Evolutionary conservation across 139 green algal genomes (phyloP).

Genomic region (Ulvella scutata): DNA sequence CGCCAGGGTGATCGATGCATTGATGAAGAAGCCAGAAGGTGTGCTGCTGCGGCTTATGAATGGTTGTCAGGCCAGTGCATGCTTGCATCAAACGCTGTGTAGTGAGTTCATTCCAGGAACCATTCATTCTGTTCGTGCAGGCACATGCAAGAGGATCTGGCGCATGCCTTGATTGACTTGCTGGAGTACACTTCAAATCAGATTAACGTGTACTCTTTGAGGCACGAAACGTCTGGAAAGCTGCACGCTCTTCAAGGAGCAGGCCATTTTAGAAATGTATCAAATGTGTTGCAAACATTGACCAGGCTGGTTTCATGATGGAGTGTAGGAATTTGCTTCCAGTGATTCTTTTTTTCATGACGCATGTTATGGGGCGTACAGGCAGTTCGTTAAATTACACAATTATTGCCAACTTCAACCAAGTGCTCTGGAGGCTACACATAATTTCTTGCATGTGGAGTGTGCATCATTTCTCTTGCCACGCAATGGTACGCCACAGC

Average conservation of each 20-base stretch:
- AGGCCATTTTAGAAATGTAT: neutral
- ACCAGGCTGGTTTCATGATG: neutral
- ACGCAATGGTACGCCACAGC: too few relatives aligned
- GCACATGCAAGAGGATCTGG: neutral
- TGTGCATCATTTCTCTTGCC: too few relatives aligned
- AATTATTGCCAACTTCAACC: too few relatives aligned
- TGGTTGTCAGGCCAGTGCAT: neutral
- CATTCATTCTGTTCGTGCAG: neutral
- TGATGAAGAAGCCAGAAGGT: neutral
- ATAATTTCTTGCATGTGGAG: too few relatives aligned
- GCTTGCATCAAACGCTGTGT: neutral
- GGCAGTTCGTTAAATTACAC: too few relatives aligned
- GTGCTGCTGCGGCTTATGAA: neutral
- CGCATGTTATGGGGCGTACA: too few relatives aligned
- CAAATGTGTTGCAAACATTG: neutral
- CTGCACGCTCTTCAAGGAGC: neutral
- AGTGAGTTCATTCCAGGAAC: neutral
- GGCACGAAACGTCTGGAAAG: neutral
- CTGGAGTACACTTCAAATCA: neutral
- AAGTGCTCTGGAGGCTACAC: too few relatives aligned
- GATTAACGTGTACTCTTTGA: neutral
- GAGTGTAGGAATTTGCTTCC: neutral
- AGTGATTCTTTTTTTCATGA: neutral
- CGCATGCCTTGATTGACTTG: neutral
- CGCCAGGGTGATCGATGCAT: neutral